Conservation (phyloP, 2,329 filamentous ascomycete genomes). For the Neurospora crassa region DNA sequence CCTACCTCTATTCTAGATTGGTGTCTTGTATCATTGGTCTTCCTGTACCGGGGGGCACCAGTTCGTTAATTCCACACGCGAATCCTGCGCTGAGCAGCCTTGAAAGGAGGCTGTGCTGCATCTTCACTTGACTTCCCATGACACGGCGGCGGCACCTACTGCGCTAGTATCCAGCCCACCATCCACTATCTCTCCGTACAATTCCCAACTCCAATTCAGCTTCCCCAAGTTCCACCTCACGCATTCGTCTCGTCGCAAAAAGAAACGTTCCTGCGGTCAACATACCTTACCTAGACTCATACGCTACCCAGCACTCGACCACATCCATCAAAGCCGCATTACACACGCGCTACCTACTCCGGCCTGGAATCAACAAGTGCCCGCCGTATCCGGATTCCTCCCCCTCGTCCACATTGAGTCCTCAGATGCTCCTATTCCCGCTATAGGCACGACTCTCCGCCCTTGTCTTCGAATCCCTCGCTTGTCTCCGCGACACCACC, state of each 20-base stretch:
- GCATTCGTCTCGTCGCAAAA: slow-evolving; percentile 3
- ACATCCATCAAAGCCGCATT: not conserved
- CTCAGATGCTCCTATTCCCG: not conserved
- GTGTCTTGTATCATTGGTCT: not conserved
- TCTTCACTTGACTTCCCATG: not conserved
- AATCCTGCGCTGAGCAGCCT: slow-evolving; percentile 6
- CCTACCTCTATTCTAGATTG: not conserved
- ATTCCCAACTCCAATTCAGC: slow-evolving; percentile 4
- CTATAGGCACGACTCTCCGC: not conserved
- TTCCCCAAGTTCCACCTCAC: not conserved
- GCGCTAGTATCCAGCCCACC: not conserved
- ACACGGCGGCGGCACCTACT: not conserved
- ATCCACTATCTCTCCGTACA: slow-evolving; percentile 1
- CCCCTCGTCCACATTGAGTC: not conserved
- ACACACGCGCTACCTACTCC: not conserved
- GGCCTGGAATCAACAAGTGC: not conserved
- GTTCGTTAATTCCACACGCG: not conserved
- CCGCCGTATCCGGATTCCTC: not conserved
- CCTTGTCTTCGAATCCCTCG: not conserved
- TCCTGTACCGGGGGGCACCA: not conserved
- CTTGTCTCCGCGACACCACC: not conserved
- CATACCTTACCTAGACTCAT: not conserved
- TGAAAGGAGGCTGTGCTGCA: slow-evolving; percentile 14
- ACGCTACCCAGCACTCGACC: slow-evolving; percentile 2
- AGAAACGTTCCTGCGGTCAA: slow-evolving; percentile 11